These are phyloP conservation scores for Fagus sylvatica DNA, from an alignment of 306 rosid genomes.

Conservation along the genomic window DNA sequence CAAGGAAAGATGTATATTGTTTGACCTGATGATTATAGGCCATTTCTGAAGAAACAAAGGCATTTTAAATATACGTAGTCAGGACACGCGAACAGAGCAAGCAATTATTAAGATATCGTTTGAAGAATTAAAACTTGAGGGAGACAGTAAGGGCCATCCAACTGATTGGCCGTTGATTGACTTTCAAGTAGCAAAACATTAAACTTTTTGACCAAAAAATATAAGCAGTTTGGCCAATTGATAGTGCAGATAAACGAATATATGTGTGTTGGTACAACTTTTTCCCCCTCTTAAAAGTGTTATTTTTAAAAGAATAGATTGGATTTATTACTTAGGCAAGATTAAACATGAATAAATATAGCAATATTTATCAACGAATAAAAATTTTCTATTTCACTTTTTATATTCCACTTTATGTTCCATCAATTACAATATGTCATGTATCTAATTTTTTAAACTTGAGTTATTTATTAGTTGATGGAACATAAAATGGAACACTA, in stretches of 20 bases:
- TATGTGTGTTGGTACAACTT: no score
- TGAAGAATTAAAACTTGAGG: background rate
- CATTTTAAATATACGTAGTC: background rate
- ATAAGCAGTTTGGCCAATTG: background rate
- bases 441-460: no score
- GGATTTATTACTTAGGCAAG: no score
- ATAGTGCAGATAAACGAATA: background rate
- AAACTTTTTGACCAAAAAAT: background rate
- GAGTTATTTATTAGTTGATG: no score
- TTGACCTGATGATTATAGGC: constrained; percentile 3
- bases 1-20: background rate
- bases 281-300: no score
- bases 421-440: no score
- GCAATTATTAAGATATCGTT: background rate
- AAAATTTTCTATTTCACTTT: no score
- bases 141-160: background rate
- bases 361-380: no score
- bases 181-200: background rate
- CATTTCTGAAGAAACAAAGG: background rate
- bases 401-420: no score
- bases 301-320: no score
- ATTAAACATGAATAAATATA: no score
- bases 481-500: no score
- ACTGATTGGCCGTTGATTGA: background rate
- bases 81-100: background rate